These are phyloP conservation scores for Erodium moschatum DNA, from an alignment of 441 rosid genomes.

Conservation along the genomic window DNA sequence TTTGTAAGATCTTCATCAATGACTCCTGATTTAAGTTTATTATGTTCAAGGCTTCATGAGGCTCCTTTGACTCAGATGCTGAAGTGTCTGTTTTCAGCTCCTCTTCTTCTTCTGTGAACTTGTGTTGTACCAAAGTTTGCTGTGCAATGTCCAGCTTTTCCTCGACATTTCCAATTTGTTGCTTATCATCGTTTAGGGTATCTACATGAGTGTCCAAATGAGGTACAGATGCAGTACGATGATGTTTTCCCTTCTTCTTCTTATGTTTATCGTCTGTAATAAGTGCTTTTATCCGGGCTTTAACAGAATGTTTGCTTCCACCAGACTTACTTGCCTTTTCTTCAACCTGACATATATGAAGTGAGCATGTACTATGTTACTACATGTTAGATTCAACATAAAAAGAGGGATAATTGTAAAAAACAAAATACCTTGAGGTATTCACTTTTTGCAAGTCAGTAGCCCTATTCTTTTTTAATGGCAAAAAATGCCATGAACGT, in stretches of 20 bases:
- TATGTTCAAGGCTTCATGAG: slow-evolving; percentile 46
- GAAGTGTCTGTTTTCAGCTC: slow-evolving; percentile 13
- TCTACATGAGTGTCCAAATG: not conserved
- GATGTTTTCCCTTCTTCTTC: no score
- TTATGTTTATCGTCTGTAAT: slow-evolving; percentile 42
- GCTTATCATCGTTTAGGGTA: slow-evolving; percentile 14
- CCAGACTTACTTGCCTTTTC: slow-evolving; percentile 27
- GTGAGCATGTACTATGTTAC: not conserved
- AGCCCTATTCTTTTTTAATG: no score
- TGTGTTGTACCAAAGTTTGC: slow-evolving; percentile 29
- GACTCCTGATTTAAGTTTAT: slow-evolving; percentile 49
- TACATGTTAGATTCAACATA: not conserved
- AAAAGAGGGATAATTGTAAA: no score
- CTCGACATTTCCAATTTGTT: slow-evolving; percentile 11
- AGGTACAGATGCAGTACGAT: not conserved
- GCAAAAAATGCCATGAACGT: no score
- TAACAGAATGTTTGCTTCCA: slow-evolving; percentile 39
- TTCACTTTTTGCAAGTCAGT: no score
- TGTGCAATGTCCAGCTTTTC: slow-evolving; percentile 19
- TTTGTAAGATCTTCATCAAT: slow-evolving; percentile 39
- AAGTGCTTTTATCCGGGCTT: slow-evolving; percentile 47
- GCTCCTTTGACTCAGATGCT: slow-evolving; percentile 32
- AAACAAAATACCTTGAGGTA: no score
- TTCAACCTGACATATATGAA: slow-evolving; percentile 28
- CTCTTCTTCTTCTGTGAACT: slow-evolving; percentile 19